Evolutionary conservation across 2,329 filamentous ascomycete species (phyloP), one percentile per base, ranked within the genome.

Genomic region (Xylariaceae sp.): DNA sequence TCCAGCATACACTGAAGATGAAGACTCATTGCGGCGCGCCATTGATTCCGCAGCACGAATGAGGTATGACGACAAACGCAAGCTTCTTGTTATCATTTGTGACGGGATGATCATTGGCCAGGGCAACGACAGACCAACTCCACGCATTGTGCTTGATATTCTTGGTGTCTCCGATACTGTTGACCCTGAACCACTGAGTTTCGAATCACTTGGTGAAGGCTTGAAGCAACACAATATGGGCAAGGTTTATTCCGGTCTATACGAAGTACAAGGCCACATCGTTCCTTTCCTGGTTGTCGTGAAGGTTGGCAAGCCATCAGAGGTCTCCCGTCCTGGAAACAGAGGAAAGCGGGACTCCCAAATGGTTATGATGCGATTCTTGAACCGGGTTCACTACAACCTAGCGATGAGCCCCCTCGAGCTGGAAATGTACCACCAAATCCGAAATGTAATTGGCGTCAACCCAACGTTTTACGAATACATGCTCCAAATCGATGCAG

Each of bases 81-180:
- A 99, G 75, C 79, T 99, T 11, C 76, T 99, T 22, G 83, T 96
- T 58, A 79, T 99, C 54, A 78, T 99, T 56, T 99, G 94, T 64
- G 94, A 99, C 65, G 94, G 94, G 71, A 97, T 99, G 92, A 99
- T 99, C 75, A 95, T 99, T 58, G 94, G 94, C 63, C 91, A 96
- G 73, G 94, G 94, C 64, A 99, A 99, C 71, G 94, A 99, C 68
- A 83, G 90, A 54, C 90, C 94, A 6, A 99, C 94, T 0, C 94
- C 94, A 39, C 85, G 91, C 54, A 99, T 99, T 58, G 91, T 99
- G 19, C 79, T 99, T 47, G 94, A 99, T 63, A 99, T 99, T 75
- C 78, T 99, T 6, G 94, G 94, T 56, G 94, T 99, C 30, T 87
- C 90, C 1, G 91, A 96, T 60, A 89, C 86, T 2, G 88, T 96